These are phyloP conservation scores for Hansenula anomala DNA, from an alignment of 1,139 yeast species.

Conservation along the genomic window DNA sequence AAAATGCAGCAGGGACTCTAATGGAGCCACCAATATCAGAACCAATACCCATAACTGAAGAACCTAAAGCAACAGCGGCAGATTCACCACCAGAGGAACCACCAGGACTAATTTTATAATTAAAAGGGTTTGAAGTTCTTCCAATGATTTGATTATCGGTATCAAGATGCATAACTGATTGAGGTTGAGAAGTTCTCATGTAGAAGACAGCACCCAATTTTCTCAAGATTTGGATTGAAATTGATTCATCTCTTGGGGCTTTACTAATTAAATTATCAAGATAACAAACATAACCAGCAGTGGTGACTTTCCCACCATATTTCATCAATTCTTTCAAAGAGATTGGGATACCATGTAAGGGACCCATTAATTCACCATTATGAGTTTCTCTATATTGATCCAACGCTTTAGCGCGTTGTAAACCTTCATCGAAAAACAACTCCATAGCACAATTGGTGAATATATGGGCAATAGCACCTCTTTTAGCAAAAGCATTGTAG, in stretches of 20 bases:
- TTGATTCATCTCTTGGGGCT: conserved; percentile 44
- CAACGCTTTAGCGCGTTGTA: conserved; percentile 47
- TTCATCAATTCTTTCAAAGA: conserved; percentile 72
- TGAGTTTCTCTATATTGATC: conserved; percentile 45
- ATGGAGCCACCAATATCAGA: conserved; percentile 80
- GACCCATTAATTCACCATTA: conserved; percentile 62
- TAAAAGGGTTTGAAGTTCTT: conserved; percentile 49
- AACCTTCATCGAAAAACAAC: conserved; percentile 52
- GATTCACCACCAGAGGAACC: conserved; percentile 85
- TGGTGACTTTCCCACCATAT: conserved; percentile 52
- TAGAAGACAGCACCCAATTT: conserved; percentile 65
- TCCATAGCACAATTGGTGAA: conserved; percentile 58
- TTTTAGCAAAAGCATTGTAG: conserved; percentile 45
- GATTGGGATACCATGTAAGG: conserved; percentile 73
- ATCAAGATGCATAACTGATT: conserved; percentile 52
- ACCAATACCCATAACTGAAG: conserved; percentile 64
- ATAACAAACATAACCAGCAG: conserved; percentile 59
- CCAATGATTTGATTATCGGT: conserved; percentile 47
- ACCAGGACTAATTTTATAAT: conserved; percentile 51
- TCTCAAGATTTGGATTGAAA: conserved; percentile 49
- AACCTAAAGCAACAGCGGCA: conserved; percentile 59
- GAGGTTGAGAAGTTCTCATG: conserved; percentile 54
- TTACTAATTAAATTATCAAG: conserved; percentile 41
- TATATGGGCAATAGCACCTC: conserved; percentile 45
- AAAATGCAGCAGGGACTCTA: conserved; percentile 72